Evolutionary conservation across 257 asterid genomes (phyloP).

Genomic region (Buddleja alternifolia): DNA sequence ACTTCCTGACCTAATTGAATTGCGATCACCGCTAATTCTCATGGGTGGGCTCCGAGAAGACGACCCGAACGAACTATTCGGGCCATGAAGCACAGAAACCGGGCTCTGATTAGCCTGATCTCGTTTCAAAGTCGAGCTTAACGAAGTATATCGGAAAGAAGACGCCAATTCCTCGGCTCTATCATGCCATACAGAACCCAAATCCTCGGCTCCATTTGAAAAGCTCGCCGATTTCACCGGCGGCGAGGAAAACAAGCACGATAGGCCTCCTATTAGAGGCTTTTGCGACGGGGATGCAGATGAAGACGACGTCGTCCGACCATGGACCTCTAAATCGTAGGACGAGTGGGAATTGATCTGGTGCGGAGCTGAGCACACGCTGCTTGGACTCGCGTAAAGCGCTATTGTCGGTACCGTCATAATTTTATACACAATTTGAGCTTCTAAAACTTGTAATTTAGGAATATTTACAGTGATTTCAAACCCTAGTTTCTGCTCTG

Average conservation of each 20-base stretch:
- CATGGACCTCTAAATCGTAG: constrained; percentile 50
- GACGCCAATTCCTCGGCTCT: constrained; percentile 53
- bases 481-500: constrained; percentile 29
- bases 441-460: constrained; percentile 9
- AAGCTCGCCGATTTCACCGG: constrained; percentile 43
- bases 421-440: constrained; percentile 20
- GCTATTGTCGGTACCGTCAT: constrained; percentile 74
- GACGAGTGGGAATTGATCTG: constrained; percentile 56
- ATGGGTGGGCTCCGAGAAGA: constrained; percentile 41
- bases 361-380: constrained; percentile 57
- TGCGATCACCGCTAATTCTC: constrained; percentile 42
- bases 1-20: constrained; percentile 37
- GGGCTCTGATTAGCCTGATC: constrained; percentile 65
- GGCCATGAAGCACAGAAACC: constrained; percentile 64
- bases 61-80: constrained; percentile 43
- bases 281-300: constrained; percentile 49
- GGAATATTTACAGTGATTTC: neutral
- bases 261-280: constrained; percentile 45
- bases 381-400: constrained; percentile 55
- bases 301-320: constrained; percentile 47
- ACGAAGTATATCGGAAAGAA: constrained; percentile 48
- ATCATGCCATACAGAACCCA: constrained; percentile 63
- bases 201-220: constrained; percentile 47
- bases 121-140: constrained; percentile 43
- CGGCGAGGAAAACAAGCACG: constrained; percentile 47